Evolutionary conservation across 2,329 filamentous ascomycete species (phyloP).

Genomic region (Trichoderma harzianum): DNA sequence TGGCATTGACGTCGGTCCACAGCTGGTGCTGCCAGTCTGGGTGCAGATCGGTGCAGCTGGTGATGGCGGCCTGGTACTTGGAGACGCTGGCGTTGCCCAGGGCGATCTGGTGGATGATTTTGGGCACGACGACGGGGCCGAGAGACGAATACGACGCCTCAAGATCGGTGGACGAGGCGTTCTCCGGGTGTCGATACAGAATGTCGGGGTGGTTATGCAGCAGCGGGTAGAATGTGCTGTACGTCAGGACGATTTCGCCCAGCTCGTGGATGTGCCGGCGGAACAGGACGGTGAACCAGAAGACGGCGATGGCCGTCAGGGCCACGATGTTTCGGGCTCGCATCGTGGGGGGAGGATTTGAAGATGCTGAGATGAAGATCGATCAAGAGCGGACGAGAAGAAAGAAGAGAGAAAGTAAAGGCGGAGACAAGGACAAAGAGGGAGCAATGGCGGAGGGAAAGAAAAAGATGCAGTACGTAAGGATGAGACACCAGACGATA

Average conservation of each 20-base stretch:
- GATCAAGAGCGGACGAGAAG: neutral
- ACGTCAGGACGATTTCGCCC: conserved; percentile 16
- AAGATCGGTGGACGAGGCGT: neutral
- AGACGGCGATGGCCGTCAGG: conserved; percentile 6
- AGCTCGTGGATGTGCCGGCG: conserved; percentile 17
- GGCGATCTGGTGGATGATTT: conserved; percentile 33
- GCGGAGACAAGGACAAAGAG: neutral
- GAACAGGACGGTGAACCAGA: conserved; percentile 15
- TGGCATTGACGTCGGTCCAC: conserved; percentile 27
- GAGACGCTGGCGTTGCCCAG: conserved; percentile 42
- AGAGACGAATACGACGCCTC: neutral
- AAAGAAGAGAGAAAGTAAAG: neutral
- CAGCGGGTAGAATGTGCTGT: conserved; percentile 19
- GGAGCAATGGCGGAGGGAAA: neutral
- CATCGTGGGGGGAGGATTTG: neutral
- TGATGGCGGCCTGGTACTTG: conserved; percentile 24
- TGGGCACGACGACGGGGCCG: conserved; percentile 16
- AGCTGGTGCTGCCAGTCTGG: conserved; percentile 24
- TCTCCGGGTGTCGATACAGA: conserved; percentile 16
- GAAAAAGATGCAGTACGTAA: neutral
- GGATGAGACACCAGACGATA: neutral
- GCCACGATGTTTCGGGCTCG: conserved; percentile 14
- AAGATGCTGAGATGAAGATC: neutral
- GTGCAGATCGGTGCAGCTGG: conserved; percentile 23
- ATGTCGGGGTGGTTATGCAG: conserved; percentile 12